Evolutionary conservation across 2,329 filamentous ascomycete genomes (phyloP).

Genomic region (Apiospora phragmitis): DNA sequence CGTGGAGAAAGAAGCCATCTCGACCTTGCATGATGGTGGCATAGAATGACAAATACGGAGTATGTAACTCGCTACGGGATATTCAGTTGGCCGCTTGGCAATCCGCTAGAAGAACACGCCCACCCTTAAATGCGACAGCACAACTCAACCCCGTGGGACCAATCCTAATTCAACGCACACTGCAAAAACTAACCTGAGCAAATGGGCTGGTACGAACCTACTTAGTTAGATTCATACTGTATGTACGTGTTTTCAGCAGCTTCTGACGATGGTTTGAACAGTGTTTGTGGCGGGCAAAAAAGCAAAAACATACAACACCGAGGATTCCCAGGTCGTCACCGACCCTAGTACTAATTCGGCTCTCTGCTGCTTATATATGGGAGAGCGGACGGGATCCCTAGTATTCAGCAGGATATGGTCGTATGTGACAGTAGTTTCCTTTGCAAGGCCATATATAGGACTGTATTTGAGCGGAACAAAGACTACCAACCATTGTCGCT

Average conservation of each 20-base stretch:
- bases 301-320: too few species aligned
- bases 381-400: too few species aligned
- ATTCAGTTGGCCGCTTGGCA: not conserved
- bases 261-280: too few species aligned
- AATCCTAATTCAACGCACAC: not conserved
- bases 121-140: not conserved
- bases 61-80: not conserved
- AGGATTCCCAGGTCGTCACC: too few species aligned
- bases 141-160: not conserved
- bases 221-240: too few species aligned
- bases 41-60: too few species aligned
- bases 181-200: not conserved
- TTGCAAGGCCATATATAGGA: too few species aligned
- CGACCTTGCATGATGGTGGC: not conserved
- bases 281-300: too few species aligned
- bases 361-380: too few species aligned
- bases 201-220: not conserved
- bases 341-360: too few species aligned
- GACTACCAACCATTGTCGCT: not conserved
- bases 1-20: not conserved
- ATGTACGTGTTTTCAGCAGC: too few species aligned
- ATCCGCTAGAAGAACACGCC: not conserved
- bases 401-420: too few species aligned
- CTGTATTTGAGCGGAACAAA: not conserved
- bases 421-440: not conserved